Evolutionary conservation across 2,329 filamentous ascomycete species (phyloP), one percentile per base, ranked within the genome.

Genomic region (Hortaea werneckii): DNA sequence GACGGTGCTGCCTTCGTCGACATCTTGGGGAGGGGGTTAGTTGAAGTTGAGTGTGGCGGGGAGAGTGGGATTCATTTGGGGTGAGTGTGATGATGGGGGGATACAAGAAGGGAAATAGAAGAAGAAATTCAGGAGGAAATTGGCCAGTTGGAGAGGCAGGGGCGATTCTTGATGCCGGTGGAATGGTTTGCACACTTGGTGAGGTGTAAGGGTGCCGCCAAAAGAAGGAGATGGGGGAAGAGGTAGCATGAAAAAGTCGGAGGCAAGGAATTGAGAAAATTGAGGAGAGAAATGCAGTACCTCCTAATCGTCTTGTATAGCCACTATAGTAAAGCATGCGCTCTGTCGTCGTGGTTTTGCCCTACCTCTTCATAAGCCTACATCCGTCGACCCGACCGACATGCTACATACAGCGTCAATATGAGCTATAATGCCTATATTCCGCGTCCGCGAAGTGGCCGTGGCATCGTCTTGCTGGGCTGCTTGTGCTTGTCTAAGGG

Each of bases 241-340:
- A 9, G 32, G n/a, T 9, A n/a, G 32, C 32, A n/a, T 9, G 8
- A n/a, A 35, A 35, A 4, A 35, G 32, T 9, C 32, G 4, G 4
- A 35, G 32, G 32, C 9, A 9, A n/a, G 32, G 32, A 35, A 20
- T 20, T 35, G 32, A 4, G 3, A 35, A n/a, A 35, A 2, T 2
- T 9, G 32, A 35, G 4, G 4, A 35, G 32, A 4, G 32, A n/a
- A 35, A 35, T 9, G 32, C 3, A 9, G 32, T 70, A 78, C 76
- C 74, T 69, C 92, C 92, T 60, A 95, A 80, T 65, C 89, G 77
- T 54, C 86, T 77, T 7, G 89, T 94, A 51, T 89, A 82, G 41
- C 92, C 90, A 63, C 87, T 94, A 61, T 95, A 95, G 63, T 88
- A 96, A 60, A 98, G 83, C 90, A 96, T 96, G 48, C 92, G 88